Base-by-base conservation (phyloP, 75 land plant genomes). In the Isoetes taiwanensis region DNA sequence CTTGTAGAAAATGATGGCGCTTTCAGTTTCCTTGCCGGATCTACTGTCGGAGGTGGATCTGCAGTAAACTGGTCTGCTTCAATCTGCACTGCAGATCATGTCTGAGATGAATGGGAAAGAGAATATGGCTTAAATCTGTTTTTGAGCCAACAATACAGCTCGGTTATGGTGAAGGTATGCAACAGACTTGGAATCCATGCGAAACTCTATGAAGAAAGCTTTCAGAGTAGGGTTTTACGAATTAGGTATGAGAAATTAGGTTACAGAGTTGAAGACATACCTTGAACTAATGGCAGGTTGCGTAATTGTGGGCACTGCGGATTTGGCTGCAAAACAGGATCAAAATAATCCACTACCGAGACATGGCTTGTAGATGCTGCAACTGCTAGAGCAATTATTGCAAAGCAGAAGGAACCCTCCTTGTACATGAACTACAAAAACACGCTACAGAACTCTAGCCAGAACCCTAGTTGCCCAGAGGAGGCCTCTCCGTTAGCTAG, bases 341-440 rank as follows among this genome's bases (percentile, higher is more conserved):
- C 79, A 24, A 90, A 90, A 41, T 43, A 64, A 25, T 86, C 95
- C 11, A 72, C 80, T 4, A 67, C 91, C 54, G 30, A 72, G 27
- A 86, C 96, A 23, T 90, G 96, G 96, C 78, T 90, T 1, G 80
- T 73, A 10, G 96, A 90, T 57, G 96, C 96, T 1, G 84, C 81
- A 1, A n/a, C n/a, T n/a, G 3, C 50, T 8, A 86, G 93, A 17
- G 81, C 93, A 14, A 59, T 82, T 28, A 74, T 90, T 72, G 71
- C 48, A 80, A 80, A 58, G 96, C 86, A 0, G 68, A 82, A n/a
- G n/a, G n/a, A n/a, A n/a, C n/a, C n/a, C n/a, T n/a, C n/a, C n/a
- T n/a, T n/a, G n/a, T n/a, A n/a, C n/a, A n/a, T n/a, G n/a, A n/a
- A n/a, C n/a, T n/a, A n/a, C n/a, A n/a, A n/a, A n/a, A n/a, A n/a